A percentile compares a stretch with the other conserved stretches of the same genome.
These are phyloP conservation scores for Neonectria sp. DNA, from an alignment of 2,329 filamentous ascomycete genomes.

Conservation along the genomic window DNA sequence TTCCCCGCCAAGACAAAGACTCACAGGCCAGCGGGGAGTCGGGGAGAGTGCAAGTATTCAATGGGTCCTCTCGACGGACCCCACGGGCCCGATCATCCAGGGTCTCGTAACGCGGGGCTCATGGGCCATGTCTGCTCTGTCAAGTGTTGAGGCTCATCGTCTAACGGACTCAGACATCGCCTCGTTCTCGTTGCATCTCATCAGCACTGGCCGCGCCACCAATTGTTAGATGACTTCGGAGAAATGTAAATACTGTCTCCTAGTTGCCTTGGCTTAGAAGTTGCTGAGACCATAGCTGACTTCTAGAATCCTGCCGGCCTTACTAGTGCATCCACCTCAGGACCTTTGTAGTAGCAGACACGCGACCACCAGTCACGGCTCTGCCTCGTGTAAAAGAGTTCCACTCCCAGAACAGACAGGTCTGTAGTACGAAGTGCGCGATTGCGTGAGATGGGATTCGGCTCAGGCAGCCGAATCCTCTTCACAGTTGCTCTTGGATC, in stretches of 20 bases:
- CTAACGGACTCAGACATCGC: constrained; percentile 5
- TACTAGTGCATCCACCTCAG: constrained; percentile 18
- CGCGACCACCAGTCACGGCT: constrained; percentile 8
- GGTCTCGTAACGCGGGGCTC: constrained; percentile 26
- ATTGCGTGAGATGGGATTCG: background rate
- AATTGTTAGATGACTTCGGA: background rate
- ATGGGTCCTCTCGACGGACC: constrained; percentile 19
- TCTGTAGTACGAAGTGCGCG: background rate
- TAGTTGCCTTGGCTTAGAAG: constrained; percentile 12
- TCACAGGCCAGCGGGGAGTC: constrained; percentile 8
- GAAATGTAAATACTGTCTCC: background rate
- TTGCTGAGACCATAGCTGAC: constrained; percentile 12
- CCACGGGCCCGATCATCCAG: constrained; percentile 25
- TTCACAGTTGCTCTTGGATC: background rate
- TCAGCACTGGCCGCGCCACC: background rate
- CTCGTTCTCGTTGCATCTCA: constrained; percentile 4
- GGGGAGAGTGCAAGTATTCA: constrained; percentile 7
- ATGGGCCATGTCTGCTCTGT: constrained; percentile 5
- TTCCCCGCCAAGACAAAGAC: constrained; percentile 2
- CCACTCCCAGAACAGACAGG: background rate
- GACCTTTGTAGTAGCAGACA: constrained; percentile 9
- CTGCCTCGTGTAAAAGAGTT: constrained; percentile 1
- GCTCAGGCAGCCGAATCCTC: constrained; percentile 10
- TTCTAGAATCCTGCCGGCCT: constrained; percentile 25
- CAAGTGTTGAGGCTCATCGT: constrained; percentile 1